These are phyloP conservation scores for Ascochyta rabiei DNA, from an alignment of 2,329 filamentous ascomycete species.

Conservation along the genomic window DNA sequence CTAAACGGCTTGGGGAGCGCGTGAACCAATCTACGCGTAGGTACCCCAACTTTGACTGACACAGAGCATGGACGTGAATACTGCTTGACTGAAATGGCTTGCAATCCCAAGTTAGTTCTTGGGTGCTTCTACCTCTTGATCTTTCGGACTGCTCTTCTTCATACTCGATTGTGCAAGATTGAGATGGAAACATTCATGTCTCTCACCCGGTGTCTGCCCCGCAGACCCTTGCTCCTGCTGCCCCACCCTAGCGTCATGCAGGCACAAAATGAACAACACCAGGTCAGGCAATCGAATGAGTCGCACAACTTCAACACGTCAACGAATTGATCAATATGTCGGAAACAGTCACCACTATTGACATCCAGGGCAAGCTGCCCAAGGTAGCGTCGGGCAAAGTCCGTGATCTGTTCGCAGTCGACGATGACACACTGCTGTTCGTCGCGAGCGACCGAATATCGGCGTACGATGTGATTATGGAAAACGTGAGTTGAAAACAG, in stretches of 20 bases:
- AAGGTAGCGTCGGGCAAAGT: conserved; percentile 73
- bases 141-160: not conserved
- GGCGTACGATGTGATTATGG: conserved; percentile 90
- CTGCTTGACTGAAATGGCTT: not conserved
- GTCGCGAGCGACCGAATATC: conserved; percentile 90
- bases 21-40: conserved; percentile 9
- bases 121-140: not conserved
- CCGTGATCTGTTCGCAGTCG: conserved; percentile 77
- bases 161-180: not conserved
- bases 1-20: not conserved
- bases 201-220: conserved; percentile 1
- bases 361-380: conserved; percentile 47
- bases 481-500: conserved; percentile 63
- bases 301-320: conserved; percentile 10
- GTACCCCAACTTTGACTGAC: conserved; percentile 7
- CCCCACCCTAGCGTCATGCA: conserved; percentile 25
- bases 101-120: not conserved
- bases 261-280: conserved; percentile 19
- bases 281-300: conserved; percentile 19
- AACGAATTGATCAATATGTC: conserved; percentile 14
- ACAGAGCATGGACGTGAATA: not conserved
- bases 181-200: not conserved
- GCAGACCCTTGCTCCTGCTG: conserved; percentile 5
- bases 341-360: conserved; percentile 36
- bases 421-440: conserved; percentile 75